A percentile compares a stretch with the other conserved stretches of the same genome.
Evolutionary conservation across 176 grass and related monocot genomes (phyloP).

Genomic region (Themeda triandra): DNA sequence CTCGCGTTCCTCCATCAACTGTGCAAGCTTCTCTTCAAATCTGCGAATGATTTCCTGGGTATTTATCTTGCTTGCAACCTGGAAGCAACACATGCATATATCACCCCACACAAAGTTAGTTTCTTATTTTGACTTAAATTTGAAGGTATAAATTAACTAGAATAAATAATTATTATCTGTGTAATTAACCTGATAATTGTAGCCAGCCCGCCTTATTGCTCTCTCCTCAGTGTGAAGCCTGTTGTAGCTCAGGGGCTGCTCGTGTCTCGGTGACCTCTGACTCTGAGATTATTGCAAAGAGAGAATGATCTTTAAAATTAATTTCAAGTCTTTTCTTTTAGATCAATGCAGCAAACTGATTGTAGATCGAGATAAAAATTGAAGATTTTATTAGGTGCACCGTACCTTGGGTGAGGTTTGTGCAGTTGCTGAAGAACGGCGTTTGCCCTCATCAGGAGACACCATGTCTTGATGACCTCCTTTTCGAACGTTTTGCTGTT

Average conservation of each 20-base stretch:
- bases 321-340: not conserved
- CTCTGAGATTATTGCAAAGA: slow-evolving; percentile 20
- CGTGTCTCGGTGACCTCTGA: slow-evolving; percentile 41
- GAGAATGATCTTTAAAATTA: not conserved
- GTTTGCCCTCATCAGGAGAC: slow-evolving; percentile 35
- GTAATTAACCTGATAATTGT: slow-evolving; percentile 59
- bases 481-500: slow-evolving; percentile 33
- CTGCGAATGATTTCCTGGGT: slow-evolving; percentile 76
- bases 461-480: slow-evolving; percentile 26
- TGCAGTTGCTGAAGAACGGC: slow-evolving; percentile 31
- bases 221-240: slow-evolving; percentile 87
- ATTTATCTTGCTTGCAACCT: slow-evolving; percentile 90
- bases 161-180: not conserved
- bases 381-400: not conserved
- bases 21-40: slow-evolving; percentile 78
- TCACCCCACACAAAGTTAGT: not conserved
- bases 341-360: not conserved
- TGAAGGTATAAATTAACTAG: not conserved
- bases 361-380: not conserved
- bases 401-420: slow-evolving; percentile 51
- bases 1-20: slow-evolving; percentile 91
- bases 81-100: not conserved
- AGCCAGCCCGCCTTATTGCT: slow-evolving; percentile 66
- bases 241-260: slow-evolving; percentile 45
- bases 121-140: not conserved